These are phyloP conservation scores for Leccinum variicolor DNA, from an alignment of 768 basidiomycete genomes.

Conservation along the genomic window DNA sequence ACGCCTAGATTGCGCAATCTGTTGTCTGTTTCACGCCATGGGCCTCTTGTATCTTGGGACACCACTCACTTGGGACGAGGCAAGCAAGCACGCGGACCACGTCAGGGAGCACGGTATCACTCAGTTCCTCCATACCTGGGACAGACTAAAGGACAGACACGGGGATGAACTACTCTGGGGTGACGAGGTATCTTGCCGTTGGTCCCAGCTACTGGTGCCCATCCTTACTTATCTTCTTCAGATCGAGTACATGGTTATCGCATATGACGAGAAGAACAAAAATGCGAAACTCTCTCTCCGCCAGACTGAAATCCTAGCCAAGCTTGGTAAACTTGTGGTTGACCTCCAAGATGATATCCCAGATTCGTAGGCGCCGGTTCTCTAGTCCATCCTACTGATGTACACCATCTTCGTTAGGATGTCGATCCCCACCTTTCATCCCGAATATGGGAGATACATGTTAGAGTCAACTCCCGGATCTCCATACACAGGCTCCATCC, in stretches of 20 bases:
- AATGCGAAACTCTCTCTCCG: conserved; percentile 89
- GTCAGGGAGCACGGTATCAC: conserved; percentile 90
- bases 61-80: conserved; percentile 88
- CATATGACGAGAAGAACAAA: conserved; percentile 73
- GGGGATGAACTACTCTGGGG: conserved; percentile 97
- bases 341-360: conserved; percentile 53
- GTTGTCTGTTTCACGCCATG: conserved; percentile 46
- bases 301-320: conserved; percentile 88
- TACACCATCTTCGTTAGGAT: conserved; percentile 39
- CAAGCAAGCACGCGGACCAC: conserved; percentile 83
- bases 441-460: conserved; percentile 99
- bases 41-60: conserved; percentile 92
- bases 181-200: conserved; percentile 71
- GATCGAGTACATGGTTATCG: conserved; percentile 96
- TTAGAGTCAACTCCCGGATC: conserved; percentile 95
- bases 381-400: background rate
- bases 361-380: conserved; percentile 47
- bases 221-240: conserved; percentile 30
- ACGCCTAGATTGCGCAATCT: conserved; percentile 12
- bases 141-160: conserved; percentile 82
- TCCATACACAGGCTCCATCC: conserved; percentile 87
- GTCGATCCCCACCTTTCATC: conserved; percentile 88
- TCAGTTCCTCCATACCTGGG: conserved; percentile 93
- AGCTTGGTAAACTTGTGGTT: conserved; percentile 64
- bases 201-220: background rate